Evolutionary conservation across 1,284 basidiomycete genomes (phyloP), one percentile per base, ranked within the genome.

Genomic region (Boletus calvinii): DNA sequence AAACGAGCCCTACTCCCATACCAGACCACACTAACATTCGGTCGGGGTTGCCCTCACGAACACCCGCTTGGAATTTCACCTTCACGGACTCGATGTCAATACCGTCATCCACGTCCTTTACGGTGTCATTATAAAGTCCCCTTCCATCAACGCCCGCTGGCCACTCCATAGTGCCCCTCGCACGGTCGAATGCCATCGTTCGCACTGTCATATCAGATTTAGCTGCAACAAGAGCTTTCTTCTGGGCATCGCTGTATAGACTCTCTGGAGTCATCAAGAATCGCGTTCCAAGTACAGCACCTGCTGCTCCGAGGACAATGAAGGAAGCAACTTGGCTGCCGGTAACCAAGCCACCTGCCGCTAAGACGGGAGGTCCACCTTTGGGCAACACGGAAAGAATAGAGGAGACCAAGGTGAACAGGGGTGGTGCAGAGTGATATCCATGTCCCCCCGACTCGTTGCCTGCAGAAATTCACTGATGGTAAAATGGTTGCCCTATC

Each of bases 361-460:
- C 87, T 32, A 91, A 67, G 44, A 91, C 61, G 1, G 79, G 79
- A 0, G 81, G 80, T 4, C 70, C 67, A 41, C 70, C 67, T 40
- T 64, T 57, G 6, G 78, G 72, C 9, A 80, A 56, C 13, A 67
- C 67, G n/a, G 73, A 63, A 26, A 82, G 65, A 58, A 87, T 74
- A 48, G 76, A 72, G n/a, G 84, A 76, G 48, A 90, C 61, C 32
- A 91, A 70, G 18, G 76, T 78, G 50, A 83, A 68, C 30, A 86
- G 71, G 5, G 87, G 78, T 46, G 81, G 78, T 17, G 85, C 79
- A 41, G 74, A 63, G 41, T 66, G 59, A 43, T 75, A 69, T 12
- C 87, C 88, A 66, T 91, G 88, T 32, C 88, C 89, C 6, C 89
- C 89, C 32, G 86, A 77, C 71, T 91, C 89, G 57, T 74, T 80